These are phyloP conservation scores for Calocybe indica DNA, from an alignment of 768 basidiomycete genomes.

Conservation along the genomic window DNA sequence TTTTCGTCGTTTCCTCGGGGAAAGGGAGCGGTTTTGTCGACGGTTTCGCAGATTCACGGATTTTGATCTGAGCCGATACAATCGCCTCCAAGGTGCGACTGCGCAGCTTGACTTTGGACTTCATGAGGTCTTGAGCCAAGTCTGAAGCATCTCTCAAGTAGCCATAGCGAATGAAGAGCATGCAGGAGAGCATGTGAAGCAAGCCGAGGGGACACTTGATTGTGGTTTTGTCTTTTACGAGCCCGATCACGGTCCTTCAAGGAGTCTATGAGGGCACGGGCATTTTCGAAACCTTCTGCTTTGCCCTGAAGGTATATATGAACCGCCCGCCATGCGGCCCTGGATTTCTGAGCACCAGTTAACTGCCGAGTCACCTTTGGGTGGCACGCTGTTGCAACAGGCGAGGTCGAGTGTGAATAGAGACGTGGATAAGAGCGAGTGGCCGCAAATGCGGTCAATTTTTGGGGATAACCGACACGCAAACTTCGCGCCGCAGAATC, in stretches of 20 bases:
- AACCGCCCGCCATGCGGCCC: constrained; percentile 36
- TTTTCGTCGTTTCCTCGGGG: constrained; percentile 11
- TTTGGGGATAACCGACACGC: no score
- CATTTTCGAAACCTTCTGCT: constrained; percentile 38
- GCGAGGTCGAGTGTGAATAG: not conserved
- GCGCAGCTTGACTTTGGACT: constrained; percentile 44
- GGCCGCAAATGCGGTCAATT: no score
- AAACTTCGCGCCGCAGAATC: not conserved
- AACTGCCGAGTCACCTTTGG: no score
- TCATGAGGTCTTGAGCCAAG: constrained; percentile 48
- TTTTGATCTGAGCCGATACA: constrained; percentile 19
- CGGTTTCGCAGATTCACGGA: constrained; percentile 1
- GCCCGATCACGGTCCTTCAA: constrained; percentile 33
- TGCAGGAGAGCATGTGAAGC: constrained; percentile 63
- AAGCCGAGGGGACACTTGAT: constrained; percentile 46
- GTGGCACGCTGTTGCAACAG: not conserved
- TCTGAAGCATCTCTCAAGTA: constrained; percentile 39
- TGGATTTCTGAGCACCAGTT: constrained; percentile 10
- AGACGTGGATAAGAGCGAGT: no score
- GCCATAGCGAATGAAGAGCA: constrained; percentile 49
- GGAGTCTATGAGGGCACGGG: constrained; percentile 54
- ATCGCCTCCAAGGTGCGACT: constrained; percentile 43
- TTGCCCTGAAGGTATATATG: constrained; percentile 33
- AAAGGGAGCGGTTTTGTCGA: constrained; percentile 6
- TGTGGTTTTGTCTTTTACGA: no score